These are phyloP conservation scores for Trichoderma sp. DNA, from an alignment of 2,329 filamentous ascomycete species.

Conservation along the genomic window DNA sequence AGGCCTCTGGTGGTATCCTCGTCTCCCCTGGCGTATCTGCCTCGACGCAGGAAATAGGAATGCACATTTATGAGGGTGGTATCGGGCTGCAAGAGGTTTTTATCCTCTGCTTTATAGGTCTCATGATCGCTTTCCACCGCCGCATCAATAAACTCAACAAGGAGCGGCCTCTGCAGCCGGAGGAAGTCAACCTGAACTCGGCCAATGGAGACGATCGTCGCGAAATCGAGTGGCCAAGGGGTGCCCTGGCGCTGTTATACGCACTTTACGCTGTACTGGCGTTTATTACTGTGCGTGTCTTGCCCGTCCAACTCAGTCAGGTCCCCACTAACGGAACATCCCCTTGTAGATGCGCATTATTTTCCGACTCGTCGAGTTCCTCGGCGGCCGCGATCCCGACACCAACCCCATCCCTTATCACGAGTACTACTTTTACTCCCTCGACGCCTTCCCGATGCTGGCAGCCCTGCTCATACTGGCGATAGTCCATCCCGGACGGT, in stretches of 20 bases:
- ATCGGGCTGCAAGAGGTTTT: slow-evolving; percentile 4
- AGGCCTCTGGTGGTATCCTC: neutral
- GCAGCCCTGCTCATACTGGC: neutral
- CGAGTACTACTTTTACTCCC: slow-evolving; percentile 13
- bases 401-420: neutral
- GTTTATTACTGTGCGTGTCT: slow-evolving; percentile 2
- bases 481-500: neutral
- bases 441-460: slow-evolving; percentile 9
- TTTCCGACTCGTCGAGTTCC: slow-evolving; percentile 1
- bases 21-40: neutral
- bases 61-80: slow-evolving; percentile 4
- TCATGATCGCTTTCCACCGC: slow-evolving; percentile 7
- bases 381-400: neutral
- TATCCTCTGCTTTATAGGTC: neutral
- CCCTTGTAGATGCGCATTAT: slow-evolving; percentile 5
- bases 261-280: slow-evolving; percentile 1
- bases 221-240: neutral
- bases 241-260: neutral
- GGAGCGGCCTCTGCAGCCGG: neutral
- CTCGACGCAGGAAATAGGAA: neutral
- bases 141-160: neutral
- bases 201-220: neutral
- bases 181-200: neutral
- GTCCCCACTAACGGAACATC: neutral
- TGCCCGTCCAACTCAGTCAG: neutral